phyloP scores from a whole-genome alignment of 2,329 filamentous ascomycete genomes.

The Xylariaceae sp. region DNA sequence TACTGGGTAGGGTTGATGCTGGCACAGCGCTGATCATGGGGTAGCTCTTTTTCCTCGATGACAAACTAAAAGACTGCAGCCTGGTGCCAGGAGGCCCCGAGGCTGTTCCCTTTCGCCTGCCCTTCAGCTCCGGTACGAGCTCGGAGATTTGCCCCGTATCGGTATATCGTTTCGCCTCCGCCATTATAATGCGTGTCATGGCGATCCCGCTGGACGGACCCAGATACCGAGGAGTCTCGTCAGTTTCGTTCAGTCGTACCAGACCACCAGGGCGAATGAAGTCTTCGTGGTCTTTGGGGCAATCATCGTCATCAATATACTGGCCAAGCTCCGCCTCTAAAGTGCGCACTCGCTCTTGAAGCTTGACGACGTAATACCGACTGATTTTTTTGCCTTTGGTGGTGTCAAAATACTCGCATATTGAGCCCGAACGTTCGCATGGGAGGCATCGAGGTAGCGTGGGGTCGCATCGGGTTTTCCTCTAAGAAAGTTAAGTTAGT shows the following conservation, averaged over 20 bases:
- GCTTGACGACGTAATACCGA: constrained; percentile 87
- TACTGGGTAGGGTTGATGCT: constrained; percentile 75
- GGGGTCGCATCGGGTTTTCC: constrained; percentile 95
- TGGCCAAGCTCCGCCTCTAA: constrained; percentile 82
- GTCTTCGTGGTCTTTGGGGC: constrained; percentile 76
- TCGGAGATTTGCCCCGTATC: constrained; percentile 91
- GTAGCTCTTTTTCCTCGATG: constrained; percentile 79
- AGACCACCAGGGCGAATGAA: constrained; percentile 86
- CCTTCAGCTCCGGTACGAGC: constrained; percentile 78
- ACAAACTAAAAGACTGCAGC: constrained; percentile 68
- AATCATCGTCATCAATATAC: constrained; percentile 77
- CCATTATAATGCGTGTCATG: constrained; percentile 94
- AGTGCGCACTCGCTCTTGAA: constrained; percentile 83
- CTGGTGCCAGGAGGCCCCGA: constrained; percentile 48
- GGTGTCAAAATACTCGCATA: constrained; percentile 95
- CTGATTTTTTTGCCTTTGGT: constrained; percentile 85
- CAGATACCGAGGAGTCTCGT: constrained; percentile 86
- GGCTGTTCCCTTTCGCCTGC: constrained; percentile 55
- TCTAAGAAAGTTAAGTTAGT: constrained; percentile 53
- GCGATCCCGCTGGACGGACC: constrained; percentile 95
- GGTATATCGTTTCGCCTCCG: constrained; percentile 92
- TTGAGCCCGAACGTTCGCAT: constrained; percentile 88
- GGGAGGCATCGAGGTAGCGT: constrained; percentile 89
- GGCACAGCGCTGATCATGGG: constrained; percentile 87
- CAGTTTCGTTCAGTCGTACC: constrained; percentile 81